Evolutionary conservation across 2,329 filamentous ascomycete species (phyloP), one percentile per base, ranked within the genome.

Genomic region (Penicillium sp.): DNA sequence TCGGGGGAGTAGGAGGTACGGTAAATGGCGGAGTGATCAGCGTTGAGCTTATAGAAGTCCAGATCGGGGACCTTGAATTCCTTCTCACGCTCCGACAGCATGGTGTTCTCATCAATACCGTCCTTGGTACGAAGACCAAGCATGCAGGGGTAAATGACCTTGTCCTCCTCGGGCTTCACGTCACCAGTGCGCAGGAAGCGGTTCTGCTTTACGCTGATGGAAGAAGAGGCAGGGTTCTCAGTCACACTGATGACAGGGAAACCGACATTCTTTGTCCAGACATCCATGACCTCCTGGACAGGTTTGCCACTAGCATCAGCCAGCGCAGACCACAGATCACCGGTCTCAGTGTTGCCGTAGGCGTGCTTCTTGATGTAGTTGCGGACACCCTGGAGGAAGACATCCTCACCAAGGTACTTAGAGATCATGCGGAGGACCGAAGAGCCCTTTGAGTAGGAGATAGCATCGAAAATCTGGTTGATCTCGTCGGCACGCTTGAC

Each of bases 381-480:
- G 47, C 91, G 85, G 49, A 97, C 88, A 68, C 93, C 93, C 70
- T 96, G 89, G 69, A 97, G 85, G 80, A 97, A 97, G 16, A 84
- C 81, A 41, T 96, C 90, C 72, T 97, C 93, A 46, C 93, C 93
- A 23, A 97, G 80, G 66, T 95, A 95, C 61, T 91, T 95, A 18
- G 93, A 96, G 61, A 97, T 92, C 93, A 97, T 97, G 68, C 93
- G 89, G 56, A 97, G 81, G 31, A 97, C 92, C 64, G 91, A 95
- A 10, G 92, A 96, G 16, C 93, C 93, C 78, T 97, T 97, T 51
- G 90, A 92, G 76, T 97, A 97, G 1, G 93, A 96, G 61, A 97
- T 97, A 57, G 91, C 90, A 70, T 97, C 93, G 65, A 97, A 97
- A 63, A 97, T 97, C 76, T 97, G 92, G 75, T 96, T 96, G 71